Percentiles rank a stretch among this genome's conserved stretches.
These are phyloP conservation scores for Phycomyces nitens DNA, from an alignment of 192 early-diverging fungal species.

Conservation along the genomic window DNA sequence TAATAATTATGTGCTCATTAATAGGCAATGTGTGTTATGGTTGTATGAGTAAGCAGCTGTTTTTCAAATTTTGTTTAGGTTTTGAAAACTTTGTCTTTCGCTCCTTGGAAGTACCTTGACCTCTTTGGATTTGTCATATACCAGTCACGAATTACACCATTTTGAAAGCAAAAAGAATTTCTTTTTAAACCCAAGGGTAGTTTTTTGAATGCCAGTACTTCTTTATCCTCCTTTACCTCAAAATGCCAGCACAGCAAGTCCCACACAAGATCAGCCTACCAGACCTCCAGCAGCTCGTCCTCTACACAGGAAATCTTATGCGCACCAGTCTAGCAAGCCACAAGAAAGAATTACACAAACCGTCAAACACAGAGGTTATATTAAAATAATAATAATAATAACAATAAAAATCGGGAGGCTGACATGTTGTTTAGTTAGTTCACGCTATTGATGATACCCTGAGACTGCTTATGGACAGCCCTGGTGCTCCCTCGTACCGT, in stretches of 20 bases:
- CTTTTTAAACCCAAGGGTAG: too few relatives aligned
- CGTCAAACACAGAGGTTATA: constrained; percentile 50
- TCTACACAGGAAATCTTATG: constrained; percentile 54
- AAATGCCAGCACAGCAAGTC: constrained; percentile 23
- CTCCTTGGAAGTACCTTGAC: too few relatives aligned
- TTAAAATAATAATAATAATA: neutral
- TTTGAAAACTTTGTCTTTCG: too few relatives aligned
- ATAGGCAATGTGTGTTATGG: neutral
- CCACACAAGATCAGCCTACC: constrained; percentile 15
- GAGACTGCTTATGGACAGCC: constrained; percentile 31
- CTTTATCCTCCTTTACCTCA: too few relatives aligned
- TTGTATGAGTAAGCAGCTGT: neutral
- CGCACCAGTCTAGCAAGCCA: constrained; percentile 39
- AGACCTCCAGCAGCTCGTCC: constrained; percentile 38
- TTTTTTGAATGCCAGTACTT: too few relatives aligned
- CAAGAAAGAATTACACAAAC: constrained; percentile 33
- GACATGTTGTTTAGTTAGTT: constrained; percentile 34
- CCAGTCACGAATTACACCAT: too few relatives aligned
- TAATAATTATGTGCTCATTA: neutral
- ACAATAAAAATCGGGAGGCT: neutral
- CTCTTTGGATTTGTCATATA: too few relatives aligned
- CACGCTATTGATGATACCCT: constrained; percentile 46
- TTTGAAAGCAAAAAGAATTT: too few relatives aligned
- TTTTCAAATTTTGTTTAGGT: too few relatives aligned
- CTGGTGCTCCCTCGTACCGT: constrained; percentile 35